phyloP scores from a whole-genome alignment of 805 yeast species.

The Blastobotrys terrestris region DNA sequence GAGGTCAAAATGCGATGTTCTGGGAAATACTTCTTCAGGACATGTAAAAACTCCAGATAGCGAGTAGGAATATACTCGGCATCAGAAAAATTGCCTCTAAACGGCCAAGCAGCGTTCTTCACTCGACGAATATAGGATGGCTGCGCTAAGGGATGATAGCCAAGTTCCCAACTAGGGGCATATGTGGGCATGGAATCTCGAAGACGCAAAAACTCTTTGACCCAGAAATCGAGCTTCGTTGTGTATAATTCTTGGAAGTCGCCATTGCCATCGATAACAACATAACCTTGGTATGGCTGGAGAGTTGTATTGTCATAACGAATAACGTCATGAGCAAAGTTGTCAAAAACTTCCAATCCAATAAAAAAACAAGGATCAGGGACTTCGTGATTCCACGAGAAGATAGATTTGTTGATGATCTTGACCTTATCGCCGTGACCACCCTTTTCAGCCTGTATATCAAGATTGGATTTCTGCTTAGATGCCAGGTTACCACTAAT shows the following conservation, averaged over 20 bases:
- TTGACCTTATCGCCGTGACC: slow-evolving; percentile 54
- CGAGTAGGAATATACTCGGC: slow-evolving; percentile 83
- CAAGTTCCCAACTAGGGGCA: slow-evolving; percentile 27
- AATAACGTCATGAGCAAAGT: slow-evolving; percentile 74
- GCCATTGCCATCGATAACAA: slow-evolving; percentile 62
- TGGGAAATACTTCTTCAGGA: slow-evolving; percentile 61
- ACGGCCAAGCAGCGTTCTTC: slow-evolving; percentile 52
- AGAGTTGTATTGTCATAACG: slow-evolving; percentile 65
- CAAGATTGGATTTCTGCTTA: slow-evolving; percentile 40
- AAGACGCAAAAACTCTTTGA: slow-evolving; percentile 48
- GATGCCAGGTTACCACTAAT: slow-evolving; percentile 57
- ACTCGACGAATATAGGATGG: slow-evolving; percentile 37
- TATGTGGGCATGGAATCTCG: slow-evolving; percentile 35
- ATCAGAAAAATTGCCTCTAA: slow-evolving; percentile 57
- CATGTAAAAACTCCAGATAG: slow-evolving; percentile 55
- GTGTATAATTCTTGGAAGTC: slow-evolving; percentile 67
- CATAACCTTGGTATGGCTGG: slow-evolving; percentile 72
- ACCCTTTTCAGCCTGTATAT: slow-evolving; percentile 29
- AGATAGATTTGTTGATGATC: slow-evolving; percentile 66
- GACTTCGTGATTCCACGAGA: slow-evolving; percentile 61
- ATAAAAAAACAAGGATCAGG: slow-evolving; percentile 67
- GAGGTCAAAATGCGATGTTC: slow-evolving; percentile 68
- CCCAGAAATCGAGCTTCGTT: slow-evolving; percentile 26
- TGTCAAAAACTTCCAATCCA: slow-evolving; percentile 80
- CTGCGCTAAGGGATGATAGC: slow-evolving; percentile 57